These are phyloP conservation scores for Ceriops tagal DNA, from an alignment of 345 rosid species.

Conservation along the genomic window DNA sequence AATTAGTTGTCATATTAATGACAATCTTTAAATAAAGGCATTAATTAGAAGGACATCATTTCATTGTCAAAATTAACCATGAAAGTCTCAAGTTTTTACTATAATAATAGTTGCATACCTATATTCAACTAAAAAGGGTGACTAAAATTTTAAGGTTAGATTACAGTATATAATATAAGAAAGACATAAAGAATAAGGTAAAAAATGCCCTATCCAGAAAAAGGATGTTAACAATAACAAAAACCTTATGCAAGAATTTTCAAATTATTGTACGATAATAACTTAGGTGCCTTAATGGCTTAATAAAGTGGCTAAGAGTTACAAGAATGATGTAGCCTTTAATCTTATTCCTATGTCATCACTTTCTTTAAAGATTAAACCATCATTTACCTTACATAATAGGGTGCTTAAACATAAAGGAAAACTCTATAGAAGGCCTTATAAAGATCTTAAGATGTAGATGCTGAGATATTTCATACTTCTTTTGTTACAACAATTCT, in stretches of 20 bases:
- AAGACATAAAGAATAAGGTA: not conserved
- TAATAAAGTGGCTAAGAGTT: not conserved
- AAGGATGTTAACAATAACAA: too few species aligned
- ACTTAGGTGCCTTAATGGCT: not conserved
- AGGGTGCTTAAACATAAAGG: not conserved
- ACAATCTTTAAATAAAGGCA: not conserved
- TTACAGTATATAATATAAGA: not conserved
- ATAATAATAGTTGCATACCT: not conserved
- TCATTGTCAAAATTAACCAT: not conserved
- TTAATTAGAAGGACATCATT: not conserved
- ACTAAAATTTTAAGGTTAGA: too few species aligned
- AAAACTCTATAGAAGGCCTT: not conserved
- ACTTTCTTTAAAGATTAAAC: not conserved
- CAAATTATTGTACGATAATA: not conserved
- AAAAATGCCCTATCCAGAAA: not conserved
- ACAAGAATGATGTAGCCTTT: not conserved
- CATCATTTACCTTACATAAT: not conserved
- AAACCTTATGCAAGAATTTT: too few species aligned
- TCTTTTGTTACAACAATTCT: not conserved
- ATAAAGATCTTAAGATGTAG: not conserved
- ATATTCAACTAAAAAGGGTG: not conserved
- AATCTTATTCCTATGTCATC: rapidly evolving
- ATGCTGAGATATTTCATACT: rapidly evolving
- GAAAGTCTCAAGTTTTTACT: not conserved
- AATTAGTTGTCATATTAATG: not conserved